These are phyloP conservation scores for Schizonepeta tenuifolia DNA, from an alignment of 257 asterid species.

Conservation along the genomic window DNA sequence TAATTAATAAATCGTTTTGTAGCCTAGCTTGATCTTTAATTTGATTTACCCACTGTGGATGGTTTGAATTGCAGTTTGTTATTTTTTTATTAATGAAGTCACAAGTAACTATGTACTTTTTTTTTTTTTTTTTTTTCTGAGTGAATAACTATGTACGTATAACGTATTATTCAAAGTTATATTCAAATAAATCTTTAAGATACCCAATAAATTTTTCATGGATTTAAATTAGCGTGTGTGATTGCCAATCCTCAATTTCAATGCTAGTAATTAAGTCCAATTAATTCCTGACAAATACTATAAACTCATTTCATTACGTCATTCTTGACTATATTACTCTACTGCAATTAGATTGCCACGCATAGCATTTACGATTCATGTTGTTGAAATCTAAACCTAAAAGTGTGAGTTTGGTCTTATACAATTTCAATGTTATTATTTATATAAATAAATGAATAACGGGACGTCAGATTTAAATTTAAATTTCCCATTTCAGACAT, in stretches of 20 bases:
- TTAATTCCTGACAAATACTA: not conserved
- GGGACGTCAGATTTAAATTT: not conserved
- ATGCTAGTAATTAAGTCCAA: not conserved
- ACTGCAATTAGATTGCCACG: conserved; percentile 14
- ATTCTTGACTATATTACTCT: not conserved
- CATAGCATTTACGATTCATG: not conserved
- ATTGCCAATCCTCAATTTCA: not conserved
- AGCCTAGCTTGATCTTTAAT: not conserved
- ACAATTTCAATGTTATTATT: not conserved
- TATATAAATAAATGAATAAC: not conserved
- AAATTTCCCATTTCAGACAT: not conserved
- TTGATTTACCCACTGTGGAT: not conserved
- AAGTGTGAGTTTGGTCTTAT: conserved; percentile 23
- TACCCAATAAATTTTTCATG: not conserved
- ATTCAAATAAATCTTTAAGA: not conserved
- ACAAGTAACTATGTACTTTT: no score
- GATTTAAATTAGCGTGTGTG: not conserved
- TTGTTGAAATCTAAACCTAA: conserved; percentile 17
- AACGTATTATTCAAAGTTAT: not conserved
- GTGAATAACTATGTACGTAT: no score
- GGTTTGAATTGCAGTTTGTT: not conserved
- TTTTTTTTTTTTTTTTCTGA: no score
- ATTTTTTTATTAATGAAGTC: no score
- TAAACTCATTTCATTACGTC: not conserved
- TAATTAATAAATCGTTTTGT: not conserved